Evolutionary conservation across 768 basidiomycete genomes (phyloP).

Genomic region (Holtermanniella nyarrowii): DNA sequence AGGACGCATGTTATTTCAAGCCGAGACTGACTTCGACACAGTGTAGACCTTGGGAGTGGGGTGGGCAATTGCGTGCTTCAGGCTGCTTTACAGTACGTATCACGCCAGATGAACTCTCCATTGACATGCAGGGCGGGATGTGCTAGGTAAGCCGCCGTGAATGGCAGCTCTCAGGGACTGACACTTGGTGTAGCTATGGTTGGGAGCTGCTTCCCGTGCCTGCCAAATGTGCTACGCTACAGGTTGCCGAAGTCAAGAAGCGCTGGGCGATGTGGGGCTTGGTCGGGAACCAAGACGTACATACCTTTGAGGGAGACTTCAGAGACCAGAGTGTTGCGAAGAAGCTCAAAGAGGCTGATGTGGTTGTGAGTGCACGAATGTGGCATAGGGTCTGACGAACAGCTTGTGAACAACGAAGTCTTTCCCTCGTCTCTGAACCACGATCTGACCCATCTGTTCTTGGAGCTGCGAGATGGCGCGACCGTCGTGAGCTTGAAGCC

Average conservation of each 20-base stretch:
- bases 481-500: conserved; percentile 80
- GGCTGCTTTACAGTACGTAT: conserved; percentile 57
- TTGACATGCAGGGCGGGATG: not conserved
- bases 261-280: conserved; percentile 91
- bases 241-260: conserved; percentile 61
- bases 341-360: conserved; percentile 70
- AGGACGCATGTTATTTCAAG: not conserved
- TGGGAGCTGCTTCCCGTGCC: conserved; percentile 70
- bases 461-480: conserved; percentile 88
- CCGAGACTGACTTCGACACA: conserved; percentile 3
- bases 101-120: not conserved
- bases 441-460: conserved; percentile 71
- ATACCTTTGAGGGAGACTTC: conserved; percentile 80
- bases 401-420: conserved; percentile 42
- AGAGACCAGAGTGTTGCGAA: conserved; percentile 58
- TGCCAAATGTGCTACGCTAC: conserved; percentile 64
- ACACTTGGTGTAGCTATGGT: conserved; percentile 53
- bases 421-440: conserved; percentile 58
- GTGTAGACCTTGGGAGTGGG: conserved; percentile 71
- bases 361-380: conserved; percentile 54
- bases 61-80: conserved; percentile 78
- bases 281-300: conserved; percentile 55
- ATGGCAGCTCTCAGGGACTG: not conserved
- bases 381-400: conserved; percentile 1
- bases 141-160: not conserved